Conservation (phyloP, 441 rosid species). For the Corymbia calophylla region DNA sequence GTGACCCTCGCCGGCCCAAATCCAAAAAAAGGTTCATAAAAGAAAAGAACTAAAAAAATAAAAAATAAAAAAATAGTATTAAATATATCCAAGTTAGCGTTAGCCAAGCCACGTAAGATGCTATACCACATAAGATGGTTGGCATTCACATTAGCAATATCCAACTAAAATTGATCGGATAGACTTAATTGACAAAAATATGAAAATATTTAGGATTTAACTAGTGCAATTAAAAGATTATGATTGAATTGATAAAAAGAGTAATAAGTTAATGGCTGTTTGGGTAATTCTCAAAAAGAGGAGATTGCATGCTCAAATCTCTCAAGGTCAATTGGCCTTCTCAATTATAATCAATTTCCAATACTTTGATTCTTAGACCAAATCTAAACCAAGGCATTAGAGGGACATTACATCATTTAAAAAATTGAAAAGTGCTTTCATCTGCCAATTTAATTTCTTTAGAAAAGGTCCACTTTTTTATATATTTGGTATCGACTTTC, state of each 20-base stretch:
- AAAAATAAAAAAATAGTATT: too few species aligned
- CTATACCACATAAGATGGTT: too few species aligned
- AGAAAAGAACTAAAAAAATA: accelerated
- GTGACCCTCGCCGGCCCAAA: background rate
- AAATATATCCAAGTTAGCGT: accelerated
- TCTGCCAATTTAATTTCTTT: background rate
- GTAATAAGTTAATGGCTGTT: accelerated
- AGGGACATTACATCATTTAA: background rate
- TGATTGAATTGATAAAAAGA: background rate
- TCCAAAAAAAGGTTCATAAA: background rate
- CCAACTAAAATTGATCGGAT: accelerated
- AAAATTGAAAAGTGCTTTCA: background rate
- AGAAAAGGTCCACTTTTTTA: background rate
- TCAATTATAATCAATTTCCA: background rate
- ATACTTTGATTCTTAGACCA: background rate
- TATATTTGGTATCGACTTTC: background rate
- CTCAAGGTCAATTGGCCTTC: background rate
- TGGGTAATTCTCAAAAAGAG: background rate
- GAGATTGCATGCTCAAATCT: too few species aligned
- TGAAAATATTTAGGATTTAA: too few species aligned
- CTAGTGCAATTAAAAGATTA: too few species aligned
- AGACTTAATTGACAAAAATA: background rate
- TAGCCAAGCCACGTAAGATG: background rate
- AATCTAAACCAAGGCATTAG: background rate
- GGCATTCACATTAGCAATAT: background rate